Conservation (phyloP, 75 land plant genomes). For the Picea glauca region DNA sequence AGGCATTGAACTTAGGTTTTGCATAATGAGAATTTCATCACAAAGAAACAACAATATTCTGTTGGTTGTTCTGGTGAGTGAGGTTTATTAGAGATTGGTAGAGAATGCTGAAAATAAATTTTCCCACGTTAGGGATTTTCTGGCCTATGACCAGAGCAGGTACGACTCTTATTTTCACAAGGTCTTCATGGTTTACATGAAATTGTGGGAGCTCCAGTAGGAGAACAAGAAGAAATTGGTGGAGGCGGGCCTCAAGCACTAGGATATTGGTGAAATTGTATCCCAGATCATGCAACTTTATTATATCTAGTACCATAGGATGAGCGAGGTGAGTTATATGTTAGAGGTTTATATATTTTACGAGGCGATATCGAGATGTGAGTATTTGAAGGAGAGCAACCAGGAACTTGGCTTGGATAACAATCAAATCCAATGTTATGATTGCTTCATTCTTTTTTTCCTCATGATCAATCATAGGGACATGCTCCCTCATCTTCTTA, state of each 20-base stretch:
- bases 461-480: constrained; percentile 73
- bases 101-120: constrained; percentile 83
- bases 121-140: constrained; percentile 74
- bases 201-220: constrained; percentile 93
- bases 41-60: not conserved
- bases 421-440: constrained; percentile 84
- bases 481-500: constrained; percentile 56
- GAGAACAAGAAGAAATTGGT: constrained; percentile 84
- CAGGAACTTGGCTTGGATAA: constrained; percentile 57
- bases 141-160: constrained; percentile 51
- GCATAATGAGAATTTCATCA: too few species aligned
- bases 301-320: constrained; percentile 79
- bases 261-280: constrained; percentile 98
- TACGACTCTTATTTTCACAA: constrained; percentile 78
- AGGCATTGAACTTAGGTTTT: too few species aligned
- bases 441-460: constrained; percentile 76
- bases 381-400: constrained; percentile 80
- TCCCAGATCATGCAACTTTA: constrained; percentile 92
- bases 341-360: constrained; percentile 85
- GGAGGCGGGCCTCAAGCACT: constrained; percentile 82
- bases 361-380: constrained; percentile 81
- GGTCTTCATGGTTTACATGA: constrained; percentile 90
- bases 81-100: constrained; percentile 60
- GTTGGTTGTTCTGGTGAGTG: constrained; percentile 10
- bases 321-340: constrained; percentile 68